Percentiles rank a stretch among this genome's conserved stretches.
phyloP scores from a whole-genome alignment of 2,329 filamentous ascomycete species.

The Cladosporium sp. region DNA sequence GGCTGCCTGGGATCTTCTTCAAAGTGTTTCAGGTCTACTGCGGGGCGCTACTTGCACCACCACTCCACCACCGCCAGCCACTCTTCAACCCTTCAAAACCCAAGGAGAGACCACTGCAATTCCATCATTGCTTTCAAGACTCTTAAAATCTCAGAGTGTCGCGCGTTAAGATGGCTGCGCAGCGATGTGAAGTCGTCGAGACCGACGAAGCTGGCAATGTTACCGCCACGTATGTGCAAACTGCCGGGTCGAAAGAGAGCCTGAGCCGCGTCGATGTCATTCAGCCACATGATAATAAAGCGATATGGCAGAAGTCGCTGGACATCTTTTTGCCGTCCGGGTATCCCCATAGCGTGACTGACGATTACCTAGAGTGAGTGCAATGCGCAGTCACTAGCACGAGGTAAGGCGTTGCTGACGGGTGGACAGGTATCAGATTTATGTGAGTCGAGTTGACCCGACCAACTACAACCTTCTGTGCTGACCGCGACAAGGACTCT shows the following conservation, averaged over 20 bases:
- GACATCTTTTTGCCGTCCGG: constrained; percentile 83
- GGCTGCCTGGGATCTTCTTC: too few relatives aligned
- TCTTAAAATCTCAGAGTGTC: background rate
- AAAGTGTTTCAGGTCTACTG: background rate
- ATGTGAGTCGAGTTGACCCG: constrained; percentile 48
- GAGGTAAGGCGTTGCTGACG: constrained; percentile 6
- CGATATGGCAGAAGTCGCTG: constrained; percentile 48
- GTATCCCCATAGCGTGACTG: constrained; percentile 83
- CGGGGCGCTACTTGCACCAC: background rate
- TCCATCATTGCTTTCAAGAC: background rate
- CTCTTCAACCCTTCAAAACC: too few relatives aligned
- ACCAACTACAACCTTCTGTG: background rate
- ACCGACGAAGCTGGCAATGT: constrained; percentile 53
- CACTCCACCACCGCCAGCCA: background rate
- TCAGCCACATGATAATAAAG: constrained; percentile 24
- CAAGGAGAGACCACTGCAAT: background rate
- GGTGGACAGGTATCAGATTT: constrained; percentile 62
- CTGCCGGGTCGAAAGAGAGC: constrained; percentile 30
- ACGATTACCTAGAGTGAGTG: constrained; percentile 77
- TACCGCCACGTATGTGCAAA: constrained; percentile 52
- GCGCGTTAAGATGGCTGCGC: background rate
- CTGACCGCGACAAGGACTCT: constrained; percentile 58
- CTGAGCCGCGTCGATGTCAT: constrained; percentile 9
- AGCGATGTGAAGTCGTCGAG: constrained; percentile 35
- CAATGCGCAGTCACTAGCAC: background rate